Conservation (phyloP, 805 yeast species). For the Wickerhamomyces strasburgensis region DNA sequence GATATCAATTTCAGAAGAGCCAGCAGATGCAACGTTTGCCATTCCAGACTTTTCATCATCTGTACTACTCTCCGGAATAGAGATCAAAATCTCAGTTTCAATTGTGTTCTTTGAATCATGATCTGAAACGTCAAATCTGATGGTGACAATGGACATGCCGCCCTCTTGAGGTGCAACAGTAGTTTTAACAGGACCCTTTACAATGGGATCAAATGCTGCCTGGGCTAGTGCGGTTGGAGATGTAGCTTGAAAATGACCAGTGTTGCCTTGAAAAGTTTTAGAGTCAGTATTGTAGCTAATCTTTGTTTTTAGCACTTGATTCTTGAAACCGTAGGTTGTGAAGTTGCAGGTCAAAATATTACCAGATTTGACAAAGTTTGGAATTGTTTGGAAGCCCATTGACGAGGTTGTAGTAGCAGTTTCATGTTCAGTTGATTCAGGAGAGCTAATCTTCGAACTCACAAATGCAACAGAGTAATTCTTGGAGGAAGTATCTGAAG, state of each 20-base stretch:
- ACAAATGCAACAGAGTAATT: neutral
- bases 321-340: neutral
- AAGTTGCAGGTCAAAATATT: neutral
- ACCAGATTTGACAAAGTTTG: neutral
- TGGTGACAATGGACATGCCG: neutral
- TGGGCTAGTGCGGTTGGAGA: neutral
- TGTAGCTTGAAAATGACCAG: neutral
- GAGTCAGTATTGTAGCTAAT: neutral
- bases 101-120: neutral
- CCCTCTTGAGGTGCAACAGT: neutral
- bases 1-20: neutral
- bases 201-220: neutral
- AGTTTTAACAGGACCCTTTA: neutral
- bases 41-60: no score
- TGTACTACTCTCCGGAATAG: no score
- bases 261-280: neutral
- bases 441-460: neutral
- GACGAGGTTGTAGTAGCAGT: neutral
- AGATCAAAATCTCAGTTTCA: neutral
- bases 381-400: neutral
- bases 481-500: neutral
- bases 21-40: neutral
- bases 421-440: neutral
- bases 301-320: neutral
- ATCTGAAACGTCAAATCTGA: neutral